These are phyloP conservation scores for Stereum hirsutum DNA, from an alignment of 1,284 basidiomycete genomes.

Conservation along the genomic window DNA sequence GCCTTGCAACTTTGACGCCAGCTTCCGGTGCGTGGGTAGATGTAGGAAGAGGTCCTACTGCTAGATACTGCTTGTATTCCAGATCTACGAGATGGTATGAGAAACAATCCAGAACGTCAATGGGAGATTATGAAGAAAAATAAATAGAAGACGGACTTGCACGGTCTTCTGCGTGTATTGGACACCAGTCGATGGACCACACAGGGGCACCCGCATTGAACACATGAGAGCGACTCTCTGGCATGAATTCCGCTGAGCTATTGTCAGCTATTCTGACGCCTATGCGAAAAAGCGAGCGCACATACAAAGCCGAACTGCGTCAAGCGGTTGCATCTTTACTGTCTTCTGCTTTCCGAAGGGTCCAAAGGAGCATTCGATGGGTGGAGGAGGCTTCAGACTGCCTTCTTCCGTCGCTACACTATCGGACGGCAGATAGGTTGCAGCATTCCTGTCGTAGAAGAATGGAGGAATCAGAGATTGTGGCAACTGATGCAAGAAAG, in stretches of 20 bases:
- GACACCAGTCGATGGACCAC: constrained; percentile 89
- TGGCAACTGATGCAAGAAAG: constrained; percentile 1
- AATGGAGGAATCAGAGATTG: background rate
- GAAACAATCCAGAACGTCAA: background rate
- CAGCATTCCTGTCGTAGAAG: constrained; percentile 35
- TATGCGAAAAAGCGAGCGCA: constrained; percentile 3
- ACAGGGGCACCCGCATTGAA: constrained; percentile 82
- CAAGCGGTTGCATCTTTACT: constrained; percentile 44
- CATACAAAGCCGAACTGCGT: constrained; percentile 48
- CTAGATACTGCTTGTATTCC: constrained; percentile 65
- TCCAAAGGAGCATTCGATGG: constrained; percentile 55
- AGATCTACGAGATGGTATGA: constrained; percentile 28
- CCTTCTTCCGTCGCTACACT: constrained; percentile 35
- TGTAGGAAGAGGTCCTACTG: constrained; percentile 70
- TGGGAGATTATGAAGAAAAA: background rate
- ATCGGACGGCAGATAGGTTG: constrained; percentile 48
- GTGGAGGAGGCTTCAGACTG: constrained; percentile 36
- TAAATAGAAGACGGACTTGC: constrained; percentile 28
- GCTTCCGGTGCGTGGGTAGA: constrained; percentile 48
- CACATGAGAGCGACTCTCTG: constrained; percentile 47
- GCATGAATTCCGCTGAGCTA: constrained; percentile 27
- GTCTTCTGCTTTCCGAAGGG: constrained; percentile 41
- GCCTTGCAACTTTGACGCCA: constrained; percentile 41
- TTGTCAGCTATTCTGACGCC: background rate
- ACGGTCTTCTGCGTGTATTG: constrained; percentile 56